phyloP scores from a whole-genome alignment of 768 basidiomycete species.

The Rhizopogon vesiculosus region DNA sequence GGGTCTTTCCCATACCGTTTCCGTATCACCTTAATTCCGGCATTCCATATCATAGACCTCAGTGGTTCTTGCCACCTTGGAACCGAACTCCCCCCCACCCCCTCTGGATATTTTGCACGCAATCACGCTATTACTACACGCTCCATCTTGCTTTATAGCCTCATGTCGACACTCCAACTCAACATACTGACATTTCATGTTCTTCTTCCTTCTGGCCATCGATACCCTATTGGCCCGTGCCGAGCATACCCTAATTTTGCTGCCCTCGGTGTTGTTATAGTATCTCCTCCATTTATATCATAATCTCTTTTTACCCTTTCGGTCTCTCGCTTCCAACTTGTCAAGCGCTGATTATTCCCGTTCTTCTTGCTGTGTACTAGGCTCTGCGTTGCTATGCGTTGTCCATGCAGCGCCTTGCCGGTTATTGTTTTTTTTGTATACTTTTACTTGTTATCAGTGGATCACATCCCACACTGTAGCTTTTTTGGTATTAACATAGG shows the following conservation, averaged over 20 bases:
- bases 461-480: neutral
- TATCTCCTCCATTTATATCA: neutral
- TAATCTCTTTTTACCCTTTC: neutral
- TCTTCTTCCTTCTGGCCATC: neutral
- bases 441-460: neutral
- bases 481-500: neutral
- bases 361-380: neutral
- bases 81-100: neutral
- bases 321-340: neutral
- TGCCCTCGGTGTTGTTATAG: neutral
- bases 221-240: neutral
- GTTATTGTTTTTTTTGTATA: neutral
- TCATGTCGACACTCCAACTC: neutral
- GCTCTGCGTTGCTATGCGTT: neutral
- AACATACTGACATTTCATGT: neutral
- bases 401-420: neutral
- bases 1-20: conserved; percentile 6
- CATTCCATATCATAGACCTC: too few relatives aligned
- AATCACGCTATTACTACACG: neutral
- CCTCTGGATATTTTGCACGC: too few relatives aligned
- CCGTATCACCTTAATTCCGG: neutral
- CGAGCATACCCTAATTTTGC: neutral
- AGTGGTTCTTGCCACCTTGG: too few relatives aligned
- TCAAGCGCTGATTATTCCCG: neutral
- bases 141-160: neutral